Conservation (phyloP, 1,284 basidiomycete genomes). For the Naganishia albida region DNA sequence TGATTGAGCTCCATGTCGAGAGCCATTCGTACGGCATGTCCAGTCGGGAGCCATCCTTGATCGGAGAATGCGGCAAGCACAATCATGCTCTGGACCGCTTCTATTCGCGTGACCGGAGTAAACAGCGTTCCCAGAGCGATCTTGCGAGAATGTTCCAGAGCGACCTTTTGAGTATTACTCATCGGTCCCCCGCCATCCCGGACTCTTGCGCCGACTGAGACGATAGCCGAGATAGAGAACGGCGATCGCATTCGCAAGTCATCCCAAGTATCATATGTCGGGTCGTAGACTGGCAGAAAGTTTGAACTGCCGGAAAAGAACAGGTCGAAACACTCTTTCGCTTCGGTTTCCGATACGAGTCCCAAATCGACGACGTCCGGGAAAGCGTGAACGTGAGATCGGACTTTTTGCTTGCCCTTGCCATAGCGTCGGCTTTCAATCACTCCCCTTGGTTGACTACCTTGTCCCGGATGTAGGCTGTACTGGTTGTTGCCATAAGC, state of each 20-base stretch:
- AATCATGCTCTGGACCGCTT: constrained; percentile 87
- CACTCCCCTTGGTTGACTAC: constrained; percentile 18
- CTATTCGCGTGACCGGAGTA: constrained; percentile 73
- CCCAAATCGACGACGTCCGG: constrained; percentile 56
- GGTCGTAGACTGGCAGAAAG: constrained; percentile 83
- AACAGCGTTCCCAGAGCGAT: constrained; percentile 84
- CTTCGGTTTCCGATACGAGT: constrained; percentile 74
- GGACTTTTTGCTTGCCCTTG: constrained; percentile 38
- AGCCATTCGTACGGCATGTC: constrained; percentile 89
- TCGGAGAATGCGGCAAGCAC: constrained; percentile 87
- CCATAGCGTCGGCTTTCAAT: constrained; percentile 40
- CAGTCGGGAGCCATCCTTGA: constrained; percentile 85
- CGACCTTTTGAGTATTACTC: constrained; percentile 46
- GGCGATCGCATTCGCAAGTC: constrained; percentile 50
- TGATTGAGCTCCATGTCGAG: constrained; percentile 87
- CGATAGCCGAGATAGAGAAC: constrained; percentile 66
- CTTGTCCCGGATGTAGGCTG: constrained; percentile 5
- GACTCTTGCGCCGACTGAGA: constrained; percentile 83
- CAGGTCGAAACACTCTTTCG: constrained; percentile 70
- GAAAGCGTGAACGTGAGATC: constrained; percentile 51
- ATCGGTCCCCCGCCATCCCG: constrained; percentile 75
- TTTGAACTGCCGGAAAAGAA: constrained; percentile 84
- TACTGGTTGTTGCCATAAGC: constrained; percentile 31
- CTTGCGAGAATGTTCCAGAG: constrained; percentile 70
- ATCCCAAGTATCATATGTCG: constrained; percentile 73